Evolutionary conservation across 306 rosid species (phyloP).

Genomic region (Cicer chorassanicum): DNA sequence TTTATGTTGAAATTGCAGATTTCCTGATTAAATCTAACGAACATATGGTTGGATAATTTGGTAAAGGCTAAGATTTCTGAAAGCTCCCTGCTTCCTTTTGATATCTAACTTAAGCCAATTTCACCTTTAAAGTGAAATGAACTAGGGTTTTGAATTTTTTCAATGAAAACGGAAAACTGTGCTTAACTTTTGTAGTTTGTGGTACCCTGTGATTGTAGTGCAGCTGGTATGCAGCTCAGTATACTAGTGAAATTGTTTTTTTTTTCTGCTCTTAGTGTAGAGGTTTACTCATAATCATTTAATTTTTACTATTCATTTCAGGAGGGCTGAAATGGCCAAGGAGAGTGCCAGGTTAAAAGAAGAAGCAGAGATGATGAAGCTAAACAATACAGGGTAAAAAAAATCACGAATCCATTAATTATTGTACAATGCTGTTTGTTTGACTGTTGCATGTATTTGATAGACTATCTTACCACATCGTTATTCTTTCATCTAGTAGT

Average conservation of each 20-base stretch:
- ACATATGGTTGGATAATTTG: not conserved
- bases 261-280: not conserved
- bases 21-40: not conserved
- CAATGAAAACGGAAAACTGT: too few relatives aligned
- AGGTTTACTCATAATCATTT: conserved; percentile 22
- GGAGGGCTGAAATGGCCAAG: conserved; percentile 57
- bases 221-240: not conserved
- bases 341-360: conserved; percentile 56
- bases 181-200: conserved; percentile 7
- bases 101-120: not conserved
- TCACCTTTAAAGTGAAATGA: not conserved
- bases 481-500: not conserved
- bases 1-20: not conserved
- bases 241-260: not conserved
- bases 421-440: conserved; percentile 9
- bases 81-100: not conserved
- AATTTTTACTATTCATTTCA: conserved; percentile 37
- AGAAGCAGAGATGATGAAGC: conserved; percentile 50
- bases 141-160: not conserved
- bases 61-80: not conserved
- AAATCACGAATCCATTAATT: conserved; percentile 7
- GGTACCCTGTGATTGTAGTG: conserved; percentile 4
- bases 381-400: conserved; percentile 47
- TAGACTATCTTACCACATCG: not conserved
- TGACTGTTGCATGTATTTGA: conserved; percentile 33